These are phyloP conservation scores for Plantago lanceolata DNA, from an alignment of 305 asterid species.

Conservation along the genomic window DNA sequence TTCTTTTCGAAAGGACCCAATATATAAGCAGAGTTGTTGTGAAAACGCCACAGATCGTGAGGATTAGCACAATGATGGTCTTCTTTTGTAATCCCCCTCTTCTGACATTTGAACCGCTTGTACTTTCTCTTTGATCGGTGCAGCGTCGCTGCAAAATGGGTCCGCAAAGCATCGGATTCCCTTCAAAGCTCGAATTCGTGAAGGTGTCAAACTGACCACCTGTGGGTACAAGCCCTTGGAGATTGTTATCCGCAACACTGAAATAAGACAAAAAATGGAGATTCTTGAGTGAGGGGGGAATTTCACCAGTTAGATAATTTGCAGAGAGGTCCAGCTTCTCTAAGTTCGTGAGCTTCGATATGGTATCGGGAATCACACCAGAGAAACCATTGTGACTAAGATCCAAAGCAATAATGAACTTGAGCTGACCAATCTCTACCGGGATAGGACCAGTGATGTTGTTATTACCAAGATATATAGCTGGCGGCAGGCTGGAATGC, in stretches of 20 bases:
- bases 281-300: constrained; percentile 52
- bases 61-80: constrained; percentile 51
- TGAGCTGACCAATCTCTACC: constrained; percentile 42
- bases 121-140: constrained; percentile 25
- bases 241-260: constrained; percentile 62
- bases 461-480: constrained; percentile 47
- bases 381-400: constrained; percentile 56
- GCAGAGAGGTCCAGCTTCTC: constrained; percentile 57
- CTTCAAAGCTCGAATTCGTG: constrained; percentile 52
- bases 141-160: constrained; percentile 47
- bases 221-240: constrained; percentile 56
- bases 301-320: constrained; percentile 55
- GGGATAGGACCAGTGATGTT: constrained; percentile 53
- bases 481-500: constrained; percentile 54
- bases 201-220: constrained; percentile 76
- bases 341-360: constrained; percentile 58
- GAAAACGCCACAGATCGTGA: constrained; percentile 62
- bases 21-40: constrained; percentile 49
- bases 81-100: constrained; percentile 45
- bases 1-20: constrained; percentile 65
- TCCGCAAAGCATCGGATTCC: constrained; percentile 70
- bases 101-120: constrained; percentile 18
- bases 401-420: constrained; percentile 49
- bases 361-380: constrained; percentile 55
- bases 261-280: constrained; percentile 65